Conservation (phyloP, 2,329 filamentous ascomycete genomes). For the Colletotrichum horii region DNA sequence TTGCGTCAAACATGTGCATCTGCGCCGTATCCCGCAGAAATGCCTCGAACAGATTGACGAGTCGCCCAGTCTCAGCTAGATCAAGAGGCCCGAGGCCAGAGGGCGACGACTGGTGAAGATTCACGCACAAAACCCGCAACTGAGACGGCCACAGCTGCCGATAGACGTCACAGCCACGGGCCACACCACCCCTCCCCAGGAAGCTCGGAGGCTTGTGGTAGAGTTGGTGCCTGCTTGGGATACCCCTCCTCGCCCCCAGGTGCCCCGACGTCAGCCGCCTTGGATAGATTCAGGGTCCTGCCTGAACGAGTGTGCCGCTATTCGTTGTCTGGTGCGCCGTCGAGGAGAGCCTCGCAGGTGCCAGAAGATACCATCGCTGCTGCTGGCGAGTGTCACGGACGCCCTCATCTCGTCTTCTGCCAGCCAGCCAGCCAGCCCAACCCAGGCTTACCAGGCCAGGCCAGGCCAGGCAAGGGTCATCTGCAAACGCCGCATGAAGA, state of each 20-base stretch:
- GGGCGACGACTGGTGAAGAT: conserved; percentile 1
- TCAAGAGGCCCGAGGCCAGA: not conserved
- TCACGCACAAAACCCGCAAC: conserved; percentile 18
- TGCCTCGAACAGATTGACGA: not conserved
- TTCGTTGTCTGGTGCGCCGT: not conserved
- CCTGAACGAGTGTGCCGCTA: not conserved
- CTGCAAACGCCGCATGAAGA: conserved; percentile 15
- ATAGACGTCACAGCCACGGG: conserved; percentile 14
- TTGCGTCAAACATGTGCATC: not conserved
- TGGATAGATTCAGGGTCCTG: conserved; percentile 13
- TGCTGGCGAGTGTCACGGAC: not conserved
- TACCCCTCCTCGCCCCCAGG: conserved; percentile 6
- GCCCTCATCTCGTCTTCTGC: not conserved
- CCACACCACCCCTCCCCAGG: not conserved
- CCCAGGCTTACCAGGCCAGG: not conserved
- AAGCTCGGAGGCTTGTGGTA: not conserved
- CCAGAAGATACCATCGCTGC: not conserved
- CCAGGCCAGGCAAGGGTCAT: not conserved
- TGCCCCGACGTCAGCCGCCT: conserved; percentile 2
- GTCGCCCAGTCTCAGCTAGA: conserved; percentile 1
- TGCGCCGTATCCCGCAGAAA: not conserved
- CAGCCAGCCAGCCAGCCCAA: not conserved
- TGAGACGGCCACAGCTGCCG: conserved; percentile 3
- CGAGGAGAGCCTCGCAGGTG: not conserved
- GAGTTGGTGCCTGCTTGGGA: not conserved